Conservation (phyloP, 495 filamentous ascomycete species). For the Beverwykella pulmonaria region DNA sequence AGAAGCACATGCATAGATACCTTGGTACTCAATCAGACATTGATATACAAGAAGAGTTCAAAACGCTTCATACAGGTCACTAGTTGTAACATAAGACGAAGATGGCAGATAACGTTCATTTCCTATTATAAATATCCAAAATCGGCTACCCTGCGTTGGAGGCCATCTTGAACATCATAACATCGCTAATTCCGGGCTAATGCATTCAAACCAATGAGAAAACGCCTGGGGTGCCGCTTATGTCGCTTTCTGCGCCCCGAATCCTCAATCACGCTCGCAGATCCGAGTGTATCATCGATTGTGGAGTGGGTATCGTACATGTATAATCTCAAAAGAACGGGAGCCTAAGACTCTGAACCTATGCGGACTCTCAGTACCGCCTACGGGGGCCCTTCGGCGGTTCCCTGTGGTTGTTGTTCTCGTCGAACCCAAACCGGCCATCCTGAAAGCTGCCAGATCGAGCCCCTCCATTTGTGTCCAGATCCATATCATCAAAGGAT, state of each 20-base stretch:
- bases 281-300: slow-evolving; percentile 5
- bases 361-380: slow-evolving; percentile 12
- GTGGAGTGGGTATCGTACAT: slow-evolving; percentile 17
- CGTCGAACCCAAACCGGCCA: slow-evolving; percentile 40
- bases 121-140: neutral
- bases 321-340: neutral
- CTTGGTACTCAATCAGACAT: neutral
- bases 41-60: neutral
- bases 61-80: neutral
- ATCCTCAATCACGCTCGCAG: neutral
- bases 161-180: neutral
- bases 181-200: neutral
- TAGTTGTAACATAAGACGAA: neutral
- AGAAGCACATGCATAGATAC: neutral
- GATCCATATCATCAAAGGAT: slow-evolving; percentile 42
- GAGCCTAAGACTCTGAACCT: neutral
- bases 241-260: neutral
- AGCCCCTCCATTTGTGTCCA: slow-evolving; percentile 39
- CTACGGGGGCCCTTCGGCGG: slow-evolving; percentile 17
- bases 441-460: slow-evolving; percentile 35
- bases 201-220: neutral
- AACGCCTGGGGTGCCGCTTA: neutral
- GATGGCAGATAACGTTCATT: neutral
- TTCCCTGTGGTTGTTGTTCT: slow-evolving; percentile 11
- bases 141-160: neutral